These are phyloP conservation scores for Melampsora occidentalis DNA, from an alignment of 1,284 basidiomycete species.

Conservation along the genomic window DNA sequence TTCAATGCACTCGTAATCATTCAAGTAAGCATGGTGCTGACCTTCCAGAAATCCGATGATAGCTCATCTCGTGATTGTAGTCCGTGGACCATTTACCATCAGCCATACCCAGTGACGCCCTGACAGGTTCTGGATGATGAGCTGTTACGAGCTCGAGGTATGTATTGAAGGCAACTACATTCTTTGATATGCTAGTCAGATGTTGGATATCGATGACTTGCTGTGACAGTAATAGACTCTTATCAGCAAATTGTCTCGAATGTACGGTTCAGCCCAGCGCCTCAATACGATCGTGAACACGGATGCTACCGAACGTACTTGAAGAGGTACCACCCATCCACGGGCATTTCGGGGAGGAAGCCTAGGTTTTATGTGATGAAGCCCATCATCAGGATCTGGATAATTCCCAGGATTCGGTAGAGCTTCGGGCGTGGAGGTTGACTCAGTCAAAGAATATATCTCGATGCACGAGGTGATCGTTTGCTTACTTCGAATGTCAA, in stretches of 20 bases:
- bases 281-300: too few relatives aligned
- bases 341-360: slow-evolving; percentile 1
- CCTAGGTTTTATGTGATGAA: background rate
- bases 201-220: slow-evolving; percentile 6
- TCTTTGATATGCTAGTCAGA: background rate
- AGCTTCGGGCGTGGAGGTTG: background rate
- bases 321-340: slow-evolving; percentile 3
- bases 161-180: background rate
- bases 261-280: background rate
- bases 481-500: slow-evolving; percentile 5
- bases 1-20: background rate
- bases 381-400: slow-evolving; percentile 10
- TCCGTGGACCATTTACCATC: slow-evolving; percentile 5
- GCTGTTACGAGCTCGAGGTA: slow-evolving; percentile 1
- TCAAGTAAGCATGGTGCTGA: background rate
- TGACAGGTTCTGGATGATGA: background rate
- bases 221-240: background rate
- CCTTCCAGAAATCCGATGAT: slow-evolving; percentile 1
- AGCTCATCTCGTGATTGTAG: slow-evolving; percentile 5
- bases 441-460: slow-evolving; percentile 1
- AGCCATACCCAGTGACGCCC: background rate
- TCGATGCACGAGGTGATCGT: too few relatives aligned
- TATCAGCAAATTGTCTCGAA: background rate
- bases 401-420: background rate
- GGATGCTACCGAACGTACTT: background rate